phyloP scores from a whole-genome alignment of 345 rosid genomes.

The Tarenaya hassleriana region DNA sequence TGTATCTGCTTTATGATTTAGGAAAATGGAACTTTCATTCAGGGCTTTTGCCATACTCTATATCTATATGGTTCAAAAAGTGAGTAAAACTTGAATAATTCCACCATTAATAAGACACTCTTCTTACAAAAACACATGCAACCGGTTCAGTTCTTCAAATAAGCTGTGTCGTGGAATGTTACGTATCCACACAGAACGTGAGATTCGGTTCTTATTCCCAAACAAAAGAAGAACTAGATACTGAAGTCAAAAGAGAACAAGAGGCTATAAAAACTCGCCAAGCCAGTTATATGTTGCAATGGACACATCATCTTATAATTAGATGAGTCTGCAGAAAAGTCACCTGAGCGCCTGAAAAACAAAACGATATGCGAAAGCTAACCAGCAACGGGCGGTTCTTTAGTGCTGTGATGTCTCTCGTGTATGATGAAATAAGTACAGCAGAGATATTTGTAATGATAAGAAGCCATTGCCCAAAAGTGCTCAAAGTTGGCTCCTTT shows the following conservation, averaged over 20 bases:
- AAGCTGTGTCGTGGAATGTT: no score
- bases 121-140: no score
- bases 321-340: conserved; percentile 17
- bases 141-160: no score
- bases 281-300: conserved; percentile 12
- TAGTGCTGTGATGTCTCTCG: conserved; percentile 29
- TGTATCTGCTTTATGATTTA: conserved; percentile 8
- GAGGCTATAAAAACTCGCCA: conserved; percentile 4
- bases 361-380: conserved; percentile 24
- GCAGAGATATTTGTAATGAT: conserved; percentile 12
- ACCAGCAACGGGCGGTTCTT: conserved; percentile 15
- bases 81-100: no score
- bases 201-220: conserved; percentile 14
- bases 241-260: conserved; percentile 3
- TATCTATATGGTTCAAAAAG: no score
- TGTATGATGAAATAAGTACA: conserved; percentile 16
- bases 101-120: no score
- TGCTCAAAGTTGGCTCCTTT: neutral
- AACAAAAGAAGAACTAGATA: conserved; percentile 17
- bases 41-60: no score
- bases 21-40: conserved; percentile 1
- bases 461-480: conserved; percentile 14
- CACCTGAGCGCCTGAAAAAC: conserved; percentile 29
- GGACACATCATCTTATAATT: conserved; percentile 22
- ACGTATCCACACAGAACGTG: conserved; percentile 18